Conservation (phyloP, 495 filamentous ascomycete genomes). For the Xylaria castorea region DNA sequence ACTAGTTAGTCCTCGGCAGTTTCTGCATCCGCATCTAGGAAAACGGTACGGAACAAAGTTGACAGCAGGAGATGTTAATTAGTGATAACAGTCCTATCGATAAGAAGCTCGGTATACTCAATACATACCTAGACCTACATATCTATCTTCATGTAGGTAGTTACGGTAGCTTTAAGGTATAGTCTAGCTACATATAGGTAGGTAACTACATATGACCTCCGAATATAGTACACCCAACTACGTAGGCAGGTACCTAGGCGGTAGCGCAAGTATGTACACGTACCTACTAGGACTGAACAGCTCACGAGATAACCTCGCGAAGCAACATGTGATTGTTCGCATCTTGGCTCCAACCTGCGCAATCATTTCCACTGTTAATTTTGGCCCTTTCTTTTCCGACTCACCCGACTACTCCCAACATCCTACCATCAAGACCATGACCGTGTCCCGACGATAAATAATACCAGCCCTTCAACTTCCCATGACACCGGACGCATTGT, state of each 20-base stretch:
- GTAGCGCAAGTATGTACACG: background rate
- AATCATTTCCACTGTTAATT: background rate
- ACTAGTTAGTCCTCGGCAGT: background rate
- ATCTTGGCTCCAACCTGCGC: background rate
- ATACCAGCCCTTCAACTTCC: background rate
- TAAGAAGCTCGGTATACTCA: background rate
- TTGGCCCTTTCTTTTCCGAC: background rate
- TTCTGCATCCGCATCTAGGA: too few relatives aligned
- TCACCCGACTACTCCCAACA: background rate
- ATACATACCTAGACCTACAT: background rate
- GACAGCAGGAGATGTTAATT: background rate
- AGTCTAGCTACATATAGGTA: too few relatives aligned
- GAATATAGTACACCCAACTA: too few relatives aligned
- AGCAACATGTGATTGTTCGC: conserved; percentile 25
- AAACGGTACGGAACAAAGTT: background rate
- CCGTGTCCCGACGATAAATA: background rate
- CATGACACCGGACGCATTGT: conserved; percentile 22
- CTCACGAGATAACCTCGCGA: background rate
- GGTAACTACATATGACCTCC: too few relatives aligned
- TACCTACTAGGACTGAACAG: background rate
- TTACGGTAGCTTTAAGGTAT: too few relatives aligned
- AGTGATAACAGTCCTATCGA: background rate
- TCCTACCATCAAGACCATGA: background rate
- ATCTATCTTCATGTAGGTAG: background rate
- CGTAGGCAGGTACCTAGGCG: background rate